Conservation (phyloP, 108 stramenopile genomes). For the Parietichytrium sp. region DNA sequence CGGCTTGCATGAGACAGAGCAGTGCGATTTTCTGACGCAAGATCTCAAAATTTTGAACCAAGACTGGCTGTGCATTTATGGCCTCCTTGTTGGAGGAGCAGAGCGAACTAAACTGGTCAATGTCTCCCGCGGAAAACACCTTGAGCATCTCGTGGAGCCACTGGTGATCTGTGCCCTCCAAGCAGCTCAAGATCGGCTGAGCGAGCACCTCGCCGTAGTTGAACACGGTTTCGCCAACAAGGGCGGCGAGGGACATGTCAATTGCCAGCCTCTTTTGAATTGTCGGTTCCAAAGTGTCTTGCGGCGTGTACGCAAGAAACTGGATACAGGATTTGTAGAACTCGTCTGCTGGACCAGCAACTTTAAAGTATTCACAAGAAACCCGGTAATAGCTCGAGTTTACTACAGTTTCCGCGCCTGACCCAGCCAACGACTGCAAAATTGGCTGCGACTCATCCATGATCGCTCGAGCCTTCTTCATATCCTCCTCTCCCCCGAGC, state of each 20-base stretch:
- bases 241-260: conserved; percentile 86
- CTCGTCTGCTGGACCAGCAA: conserved; percentile 87
- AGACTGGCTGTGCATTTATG: conserved; percentile 77
- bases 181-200: conserved; percentile 72
- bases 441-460: conserved; percentile 60
- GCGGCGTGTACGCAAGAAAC: conserved; percentile 76
- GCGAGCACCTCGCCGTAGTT: conserved; percentile 91
- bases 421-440: conserved; percentile 55
- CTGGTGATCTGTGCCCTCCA: conserved; percentile 64
- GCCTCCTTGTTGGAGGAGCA: conserved; percentile 57
- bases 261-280: conserved; percentile 69
- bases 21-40: conserved; percentile 92
- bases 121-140: conserved; percentile 81
- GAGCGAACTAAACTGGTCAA: conserved; percentile 71
- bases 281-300: conserved; percentile 51
- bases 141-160: conserved; percentile 82
- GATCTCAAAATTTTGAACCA: conserved; percentile 71
- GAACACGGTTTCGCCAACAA: conserved; percentile 93
- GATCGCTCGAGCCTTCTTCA: conserved; percentile 61
- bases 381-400: conserved; percentile 83
- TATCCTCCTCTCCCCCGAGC: conserved; percentile 37
- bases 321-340: conserved; percentile 84
- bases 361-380: conserved; percentile 82
- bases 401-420: conserved; percentile 66
- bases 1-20: conserved; percentile 84